Evolutionary conservation across 2,329 filamentous ascomycete species (phyloP).

Genomic region (Nigrospora oryzae): DNA sequence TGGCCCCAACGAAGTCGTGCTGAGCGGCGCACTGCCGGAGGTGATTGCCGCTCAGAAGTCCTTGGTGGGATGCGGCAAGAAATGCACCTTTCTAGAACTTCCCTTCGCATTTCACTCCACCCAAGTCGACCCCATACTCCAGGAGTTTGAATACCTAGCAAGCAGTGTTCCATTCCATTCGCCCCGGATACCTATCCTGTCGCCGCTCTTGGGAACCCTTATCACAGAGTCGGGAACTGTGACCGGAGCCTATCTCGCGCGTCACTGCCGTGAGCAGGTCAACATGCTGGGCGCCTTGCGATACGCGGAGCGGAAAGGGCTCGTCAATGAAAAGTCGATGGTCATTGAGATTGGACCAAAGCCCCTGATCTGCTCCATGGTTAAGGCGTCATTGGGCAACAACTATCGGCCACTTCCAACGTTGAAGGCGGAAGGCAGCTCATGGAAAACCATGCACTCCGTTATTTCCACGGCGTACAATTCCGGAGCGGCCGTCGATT

Average conservation of each 20-base stretch:
- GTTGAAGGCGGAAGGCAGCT: conserved; percentile 44
- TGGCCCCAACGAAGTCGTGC: conserved; percentile 38
- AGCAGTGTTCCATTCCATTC: conserved; percentile 25
- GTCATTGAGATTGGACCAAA: conserved; percentile 65
- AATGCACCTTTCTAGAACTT: conserved; percentile 37
- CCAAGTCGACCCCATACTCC: conserved; percentile 45
- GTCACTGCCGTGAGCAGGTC: conserved; percentile 55
- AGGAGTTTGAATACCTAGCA: conserved; percentile 45
- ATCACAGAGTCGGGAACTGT: conserved; percentile 30
- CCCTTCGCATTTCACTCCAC: conserved; percentile 46
- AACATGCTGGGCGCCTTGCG: conserved; percentile 52
- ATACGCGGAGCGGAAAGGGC: conserved; percentile 34
- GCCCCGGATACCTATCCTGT: conserved; percentile 40
- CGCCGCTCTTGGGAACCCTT: conserved; percentile 11
- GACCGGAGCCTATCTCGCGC: conserved; percentile 49
- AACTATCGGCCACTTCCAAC: conserved; percentile 37
- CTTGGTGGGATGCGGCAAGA: conserved; percentile 11
- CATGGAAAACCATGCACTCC: conserved; percentile 45
- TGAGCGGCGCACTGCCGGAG: conserved; percentile 40
- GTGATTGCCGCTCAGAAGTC: conserved; percentile 18
- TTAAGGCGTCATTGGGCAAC: conserved; percentile 40
- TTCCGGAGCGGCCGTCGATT: conserved; percentile 56
- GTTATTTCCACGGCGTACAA: conserved; percentile 45
- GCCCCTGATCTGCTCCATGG: conserved; percentile 53
- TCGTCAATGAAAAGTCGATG: conserved; percentile 45